These are phyloP conservation scores for Beauveria brongniartii DNA, from an alignment of 2,329 filamentous ascomycete species.

Conservation along the genomic window DNA sequence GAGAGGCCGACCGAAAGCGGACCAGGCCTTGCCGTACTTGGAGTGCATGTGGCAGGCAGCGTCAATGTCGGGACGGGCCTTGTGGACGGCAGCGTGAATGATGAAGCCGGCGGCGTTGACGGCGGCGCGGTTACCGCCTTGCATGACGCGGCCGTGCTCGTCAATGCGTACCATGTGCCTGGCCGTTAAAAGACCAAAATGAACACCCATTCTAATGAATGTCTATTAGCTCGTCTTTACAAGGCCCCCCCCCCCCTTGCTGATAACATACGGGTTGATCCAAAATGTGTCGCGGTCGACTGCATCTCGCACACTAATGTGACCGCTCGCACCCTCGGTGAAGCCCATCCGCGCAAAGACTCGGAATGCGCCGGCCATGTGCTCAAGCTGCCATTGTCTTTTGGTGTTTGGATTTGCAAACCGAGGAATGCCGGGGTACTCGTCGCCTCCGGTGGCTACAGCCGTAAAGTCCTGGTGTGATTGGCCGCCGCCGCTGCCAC, in stretches of 20 bases:
- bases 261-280: conserved; percentile 35
- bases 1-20: conserved; percentile 52
- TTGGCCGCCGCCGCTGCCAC: background rate
- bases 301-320: conserved; percentile 61
- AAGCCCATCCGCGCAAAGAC: conserved; percentile 23
- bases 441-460: background rate
- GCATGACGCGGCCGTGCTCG: conserved; percentile 48
- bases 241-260: too few relatives aligned
- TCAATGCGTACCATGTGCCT: conserved; percentile 62
- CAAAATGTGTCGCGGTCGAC: conserved; percentile 55
- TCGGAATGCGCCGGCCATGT: conserved; percentile 55
- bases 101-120: conserved; percentile 61
- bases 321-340: conserved; percentile 31
- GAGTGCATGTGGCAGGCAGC: conserved; percentile 64
- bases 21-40: conserved; percentile 60
- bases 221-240: background rate
- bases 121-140: conserved; percentile 50
- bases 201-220: conserved; percentile 38
- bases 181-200: conserved; percentile 59
- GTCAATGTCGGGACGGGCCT: conserved; percentile 55
- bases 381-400: conserved; percentile 54
- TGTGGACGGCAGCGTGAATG: conserved; percentile 62
- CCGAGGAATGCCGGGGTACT: conserved; percentile 29
- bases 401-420: conserved; percentile 35
- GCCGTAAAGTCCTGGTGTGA: background rate